Percentiles rank a stretch among this genome's conserved stretches.
Conservation (phyloP, 176 grass and related monocot species). For the Rhynchospora breviuscula region DNA sequence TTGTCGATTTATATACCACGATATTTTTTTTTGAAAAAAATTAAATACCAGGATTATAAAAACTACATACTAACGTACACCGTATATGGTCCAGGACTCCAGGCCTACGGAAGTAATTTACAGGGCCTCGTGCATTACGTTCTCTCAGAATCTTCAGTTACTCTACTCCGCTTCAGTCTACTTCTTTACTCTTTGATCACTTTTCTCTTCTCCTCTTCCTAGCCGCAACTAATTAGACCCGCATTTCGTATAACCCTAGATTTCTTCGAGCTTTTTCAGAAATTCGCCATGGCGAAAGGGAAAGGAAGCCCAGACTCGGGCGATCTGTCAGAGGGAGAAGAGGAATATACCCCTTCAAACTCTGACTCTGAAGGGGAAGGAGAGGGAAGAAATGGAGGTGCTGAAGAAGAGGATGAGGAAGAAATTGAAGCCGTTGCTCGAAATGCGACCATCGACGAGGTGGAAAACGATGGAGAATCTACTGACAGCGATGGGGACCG, state of each 20-base stretch:
- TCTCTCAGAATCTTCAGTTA: background rate
- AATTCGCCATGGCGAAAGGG: constrained; percentile 17
- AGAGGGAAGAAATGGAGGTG: background rate
- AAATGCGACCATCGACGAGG: constrained; percentile 8
- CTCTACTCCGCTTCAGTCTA: background rate
- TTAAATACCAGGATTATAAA: too few relatives aligned
- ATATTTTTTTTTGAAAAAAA: too few relatives aligned
- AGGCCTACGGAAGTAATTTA: background rate
- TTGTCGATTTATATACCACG: too few relatives aligned
- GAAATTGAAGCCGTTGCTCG: constrained; percentile 14
- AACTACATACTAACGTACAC: background rate
- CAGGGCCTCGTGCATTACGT: background rate
- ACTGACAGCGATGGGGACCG: background rate
- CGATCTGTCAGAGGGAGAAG: constrained; percentile 11
- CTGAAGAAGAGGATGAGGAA: constrained; percentile 23
- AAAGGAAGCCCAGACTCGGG: constrained; percentile 5
- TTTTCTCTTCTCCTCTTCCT: background rate
- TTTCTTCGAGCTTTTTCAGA: background rate
- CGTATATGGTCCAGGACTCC: background rate
- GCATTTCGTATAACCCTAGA: constrained; percentile 21
- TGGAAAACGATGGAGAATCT: constrained; percentile 17
- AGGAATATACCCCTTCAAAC: constrained; percentile 18
- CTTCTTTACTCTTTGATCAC: background rate
- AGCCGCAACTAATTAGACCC: background rate
- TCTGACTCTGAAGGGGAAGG: background rate